Evolutionary conservation across 371 early-diverging fungal genomes (phyloP).

Genomic region (Blakeslea trispora): DNA sequence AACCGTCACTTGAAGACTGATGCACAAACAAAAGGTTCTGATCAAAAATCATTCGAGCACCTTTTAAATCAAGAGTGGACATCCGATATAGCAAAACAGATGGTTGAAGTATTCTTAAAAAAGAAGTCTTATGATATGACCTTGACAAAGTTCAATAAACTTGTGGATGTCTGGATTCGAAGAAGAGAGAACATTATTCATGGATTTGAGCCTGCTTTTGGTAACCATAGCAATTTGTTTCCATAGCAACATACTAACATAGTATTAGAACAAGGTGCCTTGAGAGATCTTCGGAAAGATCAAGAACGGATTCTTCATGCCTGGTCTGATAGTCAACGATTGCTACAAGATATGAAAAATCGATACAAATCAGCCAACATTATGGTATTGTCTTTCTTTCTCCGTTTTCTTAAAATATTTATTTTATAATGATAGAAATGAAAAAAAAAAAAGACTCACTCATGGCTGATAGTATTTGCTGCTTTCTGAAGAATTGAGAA

Average conservation of each 20-base stretch:
- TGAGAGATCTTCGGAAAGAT: constrained; percentile 17
- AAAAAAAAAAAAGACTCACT: no score
- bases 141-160: constrained; percentile 20
- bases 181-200: constrained; percentile 20
- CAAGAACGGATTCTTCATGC: constrained; percentile 10
- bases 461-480: constrained; percentile 22
- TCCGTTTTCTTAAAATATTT: no score
- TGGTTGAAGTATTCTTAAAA: constrained; percentile 12
- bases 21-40: no score
- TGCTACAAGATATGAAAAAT: constrained; percentile 17
- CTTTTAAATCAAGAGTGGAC: constrained; percentile 26
- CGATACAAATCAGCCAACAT: constrained; percentile 14
- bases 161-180: constrained; percentile 20
- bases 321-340: constrained; percentile 17
- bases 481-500: constrained; percentile 24
- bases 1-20: not conserved
- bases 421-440: no score
- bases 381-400: not conserved
- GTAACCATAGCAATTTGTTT: constrained; percentile 10
- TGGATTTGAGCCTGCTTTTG: constrained; percentile 21
- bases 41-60: not conserved
- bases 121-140: constrained; percentile 18
- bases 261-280: constrained; percentile 11
- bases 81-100: constrained; percentile 9
- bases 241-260: not conserved